Evolutionary conservation across 345 rosid genomes (phyloP).

Genomic region (Populus deltoides): DNA sequence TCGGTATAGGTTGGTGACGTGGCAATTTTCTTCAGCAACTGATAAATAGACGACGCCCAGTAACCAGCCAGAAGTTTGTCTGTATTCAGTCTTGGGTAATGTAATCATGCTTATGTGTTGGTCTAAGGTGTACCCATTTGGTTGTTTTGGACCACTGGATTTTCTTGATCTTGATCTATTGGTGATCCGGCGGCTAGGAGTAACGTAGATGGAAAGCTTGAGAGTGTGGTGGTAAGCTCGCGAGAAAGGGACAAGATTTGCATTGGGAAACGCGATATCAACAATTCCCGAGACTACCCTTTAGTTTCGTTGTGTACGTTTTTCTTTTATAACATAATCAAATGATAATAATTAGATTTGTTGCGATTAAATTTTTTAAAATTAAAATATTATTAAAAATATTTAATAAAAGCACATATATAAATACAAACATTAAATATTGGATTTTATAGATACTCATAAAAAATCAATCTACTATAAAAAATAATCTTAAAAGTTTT

Average conservation of each 20-base stretch:
- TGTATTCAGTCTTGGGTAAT: background rate
- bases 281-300: no score
- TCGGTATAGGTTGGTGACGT: conserved; percentile 17
- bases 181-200: background rate
- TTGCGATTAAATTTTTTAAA: no score
- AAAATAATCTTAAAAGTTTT: no score
- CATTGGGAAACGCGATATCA: background rate
- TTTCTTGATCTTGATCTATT: background rate
- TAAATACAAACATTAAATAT: no score
- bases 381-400: no score
- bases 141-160: background rate
- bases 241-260: background rate
- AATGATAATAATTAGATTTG: no score
- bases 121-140: background rate
- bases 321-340: no score
- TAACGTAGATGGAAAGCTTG: background rate
- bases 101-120: background rate
- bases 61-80: conserved; percentile 1
- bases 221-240: background rate
- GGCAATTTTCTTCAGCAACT: conserved; percentile 16
- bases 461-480: no score
- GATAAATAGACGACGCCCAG: background rate
- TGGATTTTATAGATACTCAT: no score
- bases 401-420: no score
- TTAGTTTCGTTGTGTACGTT: no score